Conservation (phyloP, 2,329 filamentous ascomycete species). For the Colletotrichum truncatum region DNA sequence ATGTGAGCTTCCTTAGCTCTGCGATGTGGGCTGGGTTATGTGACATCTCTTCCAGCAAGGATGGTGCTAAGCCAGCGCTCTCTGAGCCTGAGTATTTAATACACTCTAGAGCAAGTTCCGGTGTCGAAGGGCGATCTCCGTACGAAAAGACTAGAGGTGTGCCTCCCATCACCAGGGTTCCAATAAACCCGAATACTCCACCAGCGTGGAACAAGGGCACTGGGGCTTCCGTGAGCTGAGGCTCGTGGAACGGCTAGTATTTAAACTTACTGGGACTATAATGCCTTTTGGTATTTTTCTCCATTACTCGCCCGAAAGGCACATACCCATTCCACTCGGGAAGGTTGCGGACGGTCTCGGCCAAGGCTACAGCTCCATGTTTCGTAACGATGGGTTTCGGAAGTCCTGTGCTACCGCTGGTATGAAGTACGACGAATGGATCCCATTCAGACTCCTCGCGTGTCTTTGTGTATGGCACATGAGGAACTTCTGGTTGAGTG, state of each 20-base stretch:
- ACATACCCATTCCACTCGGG: constrained; percentile 22
- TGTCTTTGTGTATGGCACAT: constrained; percentile 47
- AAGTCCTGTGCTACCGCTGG: constrained; percentile 55
- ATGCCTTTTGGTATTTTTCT: constrained; percentile 31
- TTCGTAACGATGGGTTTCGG: constrained; percentile 52
- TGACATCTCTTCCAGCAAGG: constrained; percentile 53
- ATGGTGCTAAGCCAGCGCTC: constrained; percentile 44
- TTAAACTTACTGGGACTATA: constrained; percentile 12
- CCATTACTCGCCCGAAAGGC: constrained; percentile 41
- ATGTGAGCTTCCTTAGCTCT: constrained; percentile 42
- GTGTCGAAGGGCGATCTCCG: constrained; percentile 43
- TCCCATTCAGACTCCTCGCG: constrained; percentile 53
- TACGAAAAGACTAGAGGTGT: constrained; percentile 38
- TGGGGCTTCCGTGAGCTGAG: not conserved
- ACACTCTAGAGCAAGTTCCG: constrained; percentile 43
- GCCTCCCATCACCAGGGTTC: constrained; percentile 39
- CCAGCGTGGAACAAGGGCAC: constrained; percentile 52
- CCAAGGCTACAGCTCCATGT: constrained; percentile 47
- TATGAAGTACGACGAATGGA: constrained; percentile 52
- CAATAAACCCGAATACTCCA: constrained; percentile 38
- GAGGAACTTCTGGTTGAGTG: constrained; percentile 40
- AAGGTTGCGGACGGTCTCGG: constrained; percentile 35
- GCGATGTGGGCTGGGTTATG: constrained; percentile 40
- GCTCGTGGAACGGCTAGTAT: not conserved
- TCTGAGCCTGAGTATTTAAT: constrained; percentile 39